A percentile compares a stretch with the other conserved stretches of the same genome.
These are phyloP conservation scores for Phytophthora ramorum DNA, from an alignment of 352 stramenopile species.

Conservation along the genomic window DNA sequence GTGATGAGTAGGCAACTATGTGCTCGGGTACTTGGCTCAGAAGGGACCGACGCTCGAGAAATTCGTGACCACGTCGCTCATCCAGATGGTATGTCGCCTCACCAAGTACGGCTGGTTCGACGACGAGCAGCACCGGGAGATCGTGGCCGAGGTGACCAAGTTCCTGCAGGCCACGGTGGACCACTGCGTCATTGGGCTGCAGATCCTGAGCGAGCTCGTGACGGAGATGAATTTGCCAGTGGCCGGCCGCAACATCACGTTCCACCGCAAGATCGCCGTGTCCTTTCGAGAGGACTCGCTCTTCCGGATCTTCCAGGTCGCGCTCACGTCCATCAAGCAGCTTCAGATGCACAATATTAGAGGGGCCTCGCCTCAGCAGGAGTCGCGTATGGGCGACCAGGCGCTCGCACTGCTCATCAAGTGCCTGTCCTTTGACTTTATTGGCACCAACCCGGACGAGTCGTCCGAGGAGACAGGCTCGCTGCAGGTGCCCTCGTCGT, in stretches of 20 bases:
- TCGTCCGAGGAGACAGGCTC: slow-evolving; percentile 97
- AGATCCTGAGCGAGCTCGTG: slow-evolving; percentile 98
- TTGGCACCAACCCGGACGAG: slow-evolving; percentile 98
- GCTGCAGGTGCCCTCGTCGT: slow-evolving; percentile 97
- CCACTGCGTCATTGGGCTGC: slow-evolving; percentile 98
- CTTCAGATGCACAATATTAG: slow-evolving; percentile 92
- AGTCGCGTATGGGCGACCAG: slow-evolving; percentile 94
- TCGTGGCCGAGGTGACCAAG: slow-evolving; percentile 98
- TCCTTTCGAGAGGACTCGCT: slow-evolving; percentile 97
- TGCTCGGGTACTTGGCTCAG: slow-evolving; percentile 96
- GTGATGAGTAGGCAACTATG: slow-evolving; percentile 93
- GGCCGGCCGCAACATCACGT: slow-evolving; percentile 94
- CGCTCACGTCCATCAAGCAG: slow-evolving; percentile 96
- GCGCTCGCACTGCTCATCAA: slow-evolving; percentile 93
- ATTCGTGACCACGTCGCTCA: slow-evolving; percentile 95
- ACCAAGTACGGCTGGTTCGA: slow-evolving; percentile 99
- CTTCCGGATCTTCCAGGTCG: slow-evolving; percentile 96
- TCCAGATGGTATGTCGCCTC: slow-evolving; percentile 98
- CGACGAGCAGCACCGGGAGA: slow-evolving; percentile 95
- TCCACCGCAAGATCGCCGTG: slow-evolving; percentile 98
- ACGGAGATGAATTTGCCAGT: slow-evolving; percentile 98
- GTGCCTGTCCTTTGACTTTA: slow-evolving; percentile 99
- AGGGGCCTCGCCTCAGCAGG: slow-evolving; percentile 83
- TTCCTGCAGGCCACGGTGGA: slow-evolving; percentile 97
- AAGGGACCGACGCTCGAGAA: slow-evolving; percentile 94